Conservation (phyloP, 73 alveolate species). For the Paramecium biaurelia region DNA sequence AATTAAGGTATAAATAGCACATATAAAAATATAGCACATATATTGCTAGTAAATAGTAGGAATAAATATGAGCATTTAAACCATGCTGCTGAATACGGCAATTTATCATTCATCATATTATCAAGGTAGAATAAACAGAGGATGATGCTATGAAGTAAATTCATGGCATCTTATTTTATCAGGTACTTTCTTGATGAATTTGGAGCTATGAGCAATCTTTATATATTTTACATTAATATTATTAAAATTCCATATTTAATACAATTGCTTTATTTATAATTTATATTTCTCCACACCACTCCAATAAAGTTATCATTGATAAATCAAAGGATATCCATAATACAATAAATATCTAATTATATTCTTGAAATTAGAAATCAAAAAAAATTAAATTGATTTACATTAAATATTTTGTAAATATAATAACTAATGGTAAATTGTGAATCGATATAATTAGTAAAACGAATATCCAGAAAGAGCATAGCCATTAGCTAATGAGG, state of each 20-base stretch:
- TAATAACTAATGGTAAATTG: background rate
- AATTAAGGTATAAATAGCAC: background rate
- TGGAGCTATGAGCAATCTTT: background rate
- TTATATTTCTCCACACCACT: background rate
- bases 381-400: background rate
- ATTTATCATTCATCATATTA: background rate
- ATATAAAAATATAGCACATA: background rate
- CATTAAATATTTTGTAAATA: constrained; percentile 8
- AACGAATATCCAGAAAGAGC: constrained; percentile 53
- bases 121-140: background rate
- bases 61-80: background rate
- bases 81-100: background rate
- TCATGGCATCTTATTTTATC: background rate
- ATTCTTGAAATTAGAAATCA: background rate
- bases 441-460: background rate
- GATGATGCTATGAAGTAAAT: background rate
- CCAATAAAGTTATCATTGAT: background rate
- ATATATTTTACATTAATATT: background rate
- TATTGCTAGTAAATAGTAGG: background rate
- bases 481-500: constrained; percentile 46
- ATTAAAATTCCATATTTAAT: background rate
- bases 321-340: background rate
- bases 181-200: background rate
- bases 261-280: background rate
- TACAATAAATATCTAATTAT: background rate